Conservation (phyloP, 176 grass and related monocot genomes). For the Juncus effusus region DNA sequence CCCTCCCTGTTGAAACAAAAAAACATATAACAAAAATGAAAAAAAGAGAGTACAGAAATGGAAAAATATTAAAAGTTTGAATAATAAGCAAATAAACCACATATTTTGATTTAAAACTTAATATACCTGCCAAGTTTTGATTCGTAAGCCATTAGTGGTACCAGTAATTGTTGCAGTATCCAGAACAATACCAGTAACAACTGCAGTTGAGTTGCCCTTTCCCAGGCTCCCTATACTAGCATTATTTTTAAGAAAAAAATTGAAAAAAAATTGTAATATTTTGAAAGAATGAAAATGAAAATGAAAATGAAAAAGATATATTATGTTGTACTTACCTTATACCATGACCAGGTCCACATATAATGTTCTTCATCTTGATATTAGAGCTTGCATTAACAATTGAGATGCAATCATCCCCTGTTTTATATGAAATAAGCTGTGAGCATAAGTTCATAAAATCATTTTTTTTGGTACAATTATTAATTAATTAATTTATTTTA, state of each 20-base stretch:
- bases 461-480: neutral
- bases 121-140: constrained; percentile 88
- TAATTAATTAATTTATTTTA: neutral
- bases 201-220: constrained; percentile 46
- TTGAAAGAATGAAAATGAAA: neutral
- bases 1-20: constrained; percentile 45
- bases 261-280: constrained; percentile 3
- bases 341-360: constrained; percentile 78
- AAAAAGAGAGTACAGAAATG: too few relatives aligned
- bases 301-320: neutral
- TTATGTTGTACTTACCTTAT: constrained; percentile 42
- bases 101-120: neutral
- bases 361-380: constrained; percentile 57
- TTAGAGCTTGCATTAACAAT: constrained; percentile 73
- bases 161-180: constrained; percentile 45
- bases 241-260: constrained; percentile 1
- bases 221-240: constrained; percentile 88
- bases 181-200: constrained; percentile 47
- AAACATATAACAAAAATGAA: neutral
- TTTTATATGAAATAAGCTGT: constrained; percentile 1
- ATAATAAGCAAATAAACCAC: neutral
- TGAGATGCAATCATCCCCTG: constrained; percentile 88
- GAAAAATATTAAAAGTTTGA: too few relatives aligned
- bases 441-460: constrained; percentile 1
- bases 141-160: constrained; percentile 72